Conservation (phyloP, 2,329 filamentous ascomycete species). For the Juglanconis juglandina region DNA sequence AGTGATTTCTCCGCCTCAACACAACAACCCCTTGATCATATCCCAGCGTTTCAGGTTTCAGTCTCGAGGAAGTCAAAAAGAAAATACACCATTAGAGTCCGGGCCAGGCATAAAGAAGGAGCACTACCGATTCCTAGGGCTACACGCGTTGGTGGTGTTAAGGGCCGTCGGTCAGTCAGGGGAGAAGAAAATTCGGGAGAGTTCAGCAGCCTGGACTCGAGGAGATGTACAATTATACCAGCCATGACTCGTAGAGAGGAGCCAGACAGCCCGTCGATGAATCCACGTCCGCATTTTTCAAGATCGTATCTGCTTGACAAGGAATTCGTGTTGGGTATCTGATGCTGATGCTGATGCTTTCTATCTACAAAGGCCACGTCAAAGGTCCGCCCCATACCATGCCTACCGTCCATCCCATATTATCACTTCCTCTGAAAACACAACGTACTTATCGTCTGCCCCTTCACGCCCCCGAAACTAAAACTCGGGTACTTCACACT, state of each 20-base stretch:
- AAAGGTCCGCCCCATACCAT: not conserved
- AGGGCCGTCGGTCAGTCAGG: constrained; percentile 1
- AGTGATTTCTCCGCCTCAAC: not conserved
- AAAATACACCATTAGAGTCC: constrained; percentile 18
- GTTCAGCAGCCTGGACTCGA: constrained; percentile 8
- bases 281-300: constrained; percentile 5
- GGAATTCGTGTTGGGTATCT: constrained; percentile 9
- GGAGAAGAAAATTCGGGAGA: not conserved
- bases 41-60: constrained; percentile 13
- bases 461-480: constrained; percentile 82
- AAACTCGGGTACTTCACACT: constrained; percentile 81
- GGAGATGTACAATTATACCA: constrained; percentile 17
- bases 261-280: constrained; percentile 12
- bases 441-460: constrained; percentile 83
- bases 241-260: constrained; percentile 11
- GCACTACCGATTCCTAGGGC: constrained; percentile 2
- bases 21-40: constrained; percentile 7
- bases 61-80: constrained; percentile 13
- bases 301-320: not conserved
- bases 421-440: constrained; percentile 59
- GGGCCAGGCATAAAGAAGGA: constrained; percentile 18
- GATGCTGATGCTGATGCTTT: not conserved
- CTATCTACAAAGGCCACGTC: not conserved
- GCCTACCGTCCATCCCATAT: not conserved
- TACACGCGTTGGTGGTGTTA: constrained; percentile 9